phyloP scores from a whole-genome alignment of 2,329 filamentous ascomycete species.

The Phyllosticta capitalensis region DNA sequence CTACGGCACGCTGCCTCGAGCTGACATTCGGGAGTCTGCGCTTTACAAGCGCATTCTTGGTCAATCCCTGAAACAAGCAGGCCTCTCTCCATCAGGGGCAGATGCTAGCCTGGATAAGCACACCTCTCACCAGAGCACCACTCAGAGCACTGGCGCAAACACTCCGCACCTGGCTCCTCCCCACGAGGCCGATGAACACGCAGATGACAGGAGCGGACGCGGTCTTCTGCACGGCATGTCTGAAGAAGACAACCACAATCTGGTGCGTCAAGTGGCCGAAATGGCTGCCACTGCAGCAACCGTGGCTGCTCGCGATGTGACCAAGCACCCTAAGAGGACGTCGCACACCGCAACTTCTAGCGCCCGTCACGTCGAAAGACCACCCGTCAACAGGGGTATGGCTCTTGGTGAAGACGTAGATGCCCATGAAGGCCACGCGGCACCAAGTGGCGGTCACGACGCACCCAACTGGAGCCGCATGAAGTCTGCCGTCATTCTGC shows the following conservation, averaged over 20 bases:
- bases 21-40: conserved; percentile 74
- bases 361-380: conserved; percentile 28
- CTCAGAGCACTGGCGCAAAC: conserved; percentile 18
- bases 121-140: conserved; percentile 1
- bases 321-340: conserved; percentile 42
- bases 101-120: not conserved
- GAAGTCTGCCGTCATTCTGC: conserved; percentile 82
- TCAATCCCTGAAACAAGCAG: conserved; percentile 78
- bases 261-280: conserved; percentile 83
- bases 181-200: conserved; percentile 26
- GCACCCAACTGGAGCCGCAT: conserved; percentile 95
- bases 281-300: conserved; percentile 87
- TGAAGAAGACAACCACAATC: conserved; percentile 68
- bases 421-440: conserved; percentile 35
- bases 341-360: conserved; percentile 32
- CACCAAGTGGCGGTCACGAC: conserved; percentile 67
- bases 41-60: conserved; percentile 90
- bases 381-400: conserved; percentile 28
- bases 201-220: conserved; percentile 33
- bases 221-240: conserved; percentile 56
- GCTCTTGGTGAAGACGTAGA: conserved; percentile 35
- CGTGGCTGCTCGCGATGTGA: conserved; percentile 71
- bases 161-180: conserved; percentile 29
- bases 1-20: conserved; percentile 15
- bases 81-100: conserved; percentile 41